phyloP scores from a whole-genome alignment of 306 rosid species.

The Castanospermum australe region DNA sequence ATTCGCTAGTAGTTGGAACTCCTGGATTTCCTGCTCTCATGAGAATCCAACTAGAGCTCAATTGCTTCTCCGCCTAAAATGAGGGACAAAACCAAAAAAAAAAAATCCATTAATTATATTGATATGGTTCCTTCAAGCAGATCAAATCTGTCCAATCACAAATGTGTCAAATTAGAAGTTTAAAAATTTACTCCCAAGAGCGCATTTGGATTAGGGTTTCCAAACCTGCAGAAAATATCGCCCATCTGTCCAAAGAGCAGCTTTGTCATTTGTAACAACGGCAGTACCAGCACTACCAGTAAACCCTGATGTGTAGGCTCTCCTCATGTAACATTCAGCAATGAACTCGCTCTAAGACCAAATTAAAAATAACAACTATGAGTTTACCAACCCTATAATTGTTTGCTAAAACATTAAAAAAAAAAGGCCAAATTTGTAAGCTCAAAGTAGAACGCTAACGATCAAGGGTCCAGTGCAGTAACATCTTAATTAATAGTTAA shows the following conservation, averaged over 20 bases:
- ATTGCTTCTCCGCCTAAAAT: conserved; percentile 88
- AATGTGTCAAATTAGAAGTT: neutral
- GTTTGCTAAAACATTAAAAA: neutral
- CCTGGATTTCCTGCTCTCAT: conserved; percentile 91
- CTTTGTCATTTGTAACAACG: conserved; percentile 83
- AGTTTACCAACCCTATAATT: neutral
- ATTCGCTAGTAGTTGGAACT: conserved; percentile 81
- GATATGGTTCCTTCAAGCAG: neutral
- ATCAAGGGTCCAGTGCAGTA: neutral
- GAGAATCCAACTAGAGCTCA: conserved; percentile 85
- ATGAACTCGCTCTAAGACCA: conserved; percentile 85
- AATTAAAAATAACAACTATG: neutral
- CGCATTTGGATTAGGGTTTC: neutral
- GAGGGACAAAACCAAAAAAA: neutral
- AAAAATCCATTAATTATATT: neutral
- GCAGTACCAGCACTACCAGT: conserved; percentile 97
- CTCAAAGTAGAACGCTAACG: neutral
- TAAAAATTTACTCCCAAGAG: neutral
- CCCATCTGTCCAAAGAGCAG: conserved; percentile 98
- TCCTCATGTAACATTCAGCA: conserved; percentile 84
- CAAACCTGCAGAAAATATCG: conserved; percentile 95
- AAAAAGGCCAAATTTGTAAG: neutral
- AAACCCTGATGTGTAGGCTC: conserved; percentile 82
- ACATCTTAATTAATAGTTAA: neutral
- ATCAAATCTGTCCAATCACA: neutral